A percentile compares a stretch with the other conserved stretches of the same genome.
phyloP scores from a whole-genome alignment of 495 filamentous ascomycete genomes.

The Podospora appendiculata region DNA sequence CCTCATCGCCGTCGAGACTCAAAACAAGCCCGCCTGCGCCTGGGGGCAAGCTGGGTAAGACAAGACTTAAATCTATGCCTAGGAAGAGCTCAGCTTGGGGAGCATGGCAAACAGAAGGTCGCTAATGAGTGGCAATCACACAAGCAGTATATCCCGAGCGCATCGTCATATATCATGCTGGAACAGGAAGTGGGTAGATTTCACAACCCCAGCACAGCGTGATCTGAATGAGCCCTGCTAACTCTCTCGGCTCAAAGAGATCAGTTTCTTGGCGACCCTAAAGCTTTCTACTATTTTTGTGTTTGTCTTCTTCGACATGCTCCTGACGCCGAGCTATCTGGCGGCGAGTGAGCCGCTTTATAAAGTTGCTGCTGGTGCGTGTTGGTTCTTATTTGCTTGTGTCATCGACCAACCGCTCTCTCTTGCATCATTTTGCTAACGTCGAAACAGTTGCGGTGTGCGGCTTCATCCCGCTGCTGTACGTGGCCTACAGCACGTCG shows the following conservation, averaged over 20 bases:
- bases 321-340: conserved; percentile 54
- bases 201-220: background rate
- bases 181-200: background rate
- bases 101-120: too few relatives aligned
- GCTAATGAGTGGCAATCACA: too few relatives aligned
- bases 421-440: background rate
- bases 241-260: conserved; percentile 14
- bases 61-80: too few relatives aligned
- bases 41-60: too few relatives aligned
- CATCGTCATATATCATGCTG: background rate
- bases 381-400: background rate
- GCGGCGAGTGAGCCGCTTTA: conserved; percentile 37
- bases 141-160: background rate
- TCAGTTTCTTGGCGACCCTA: conserved; percentile 57
- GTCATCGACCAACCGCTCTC: background rate
- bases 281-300: conserved; percentile 67
- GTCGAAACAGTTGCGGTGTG: conserved; percentile 44
- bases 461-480: conserved; percentile 58
- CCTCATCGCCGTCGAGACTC: too few relatives aligned
- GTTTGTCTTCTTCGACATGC: conserved; percentile 52
- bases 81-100: too few relatives aligned
- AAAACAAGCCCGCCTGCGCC: too few relatives aligned
- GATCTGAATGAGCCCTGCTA: too few relatives aligned
- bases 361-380: conserved; percentile 24
- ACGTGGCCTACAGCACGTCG: conserved; percentile 54